phyloP scores from a whole-genome alignment of 1,284 basidiomycete species.

The Coniophora puteana region DNA sequence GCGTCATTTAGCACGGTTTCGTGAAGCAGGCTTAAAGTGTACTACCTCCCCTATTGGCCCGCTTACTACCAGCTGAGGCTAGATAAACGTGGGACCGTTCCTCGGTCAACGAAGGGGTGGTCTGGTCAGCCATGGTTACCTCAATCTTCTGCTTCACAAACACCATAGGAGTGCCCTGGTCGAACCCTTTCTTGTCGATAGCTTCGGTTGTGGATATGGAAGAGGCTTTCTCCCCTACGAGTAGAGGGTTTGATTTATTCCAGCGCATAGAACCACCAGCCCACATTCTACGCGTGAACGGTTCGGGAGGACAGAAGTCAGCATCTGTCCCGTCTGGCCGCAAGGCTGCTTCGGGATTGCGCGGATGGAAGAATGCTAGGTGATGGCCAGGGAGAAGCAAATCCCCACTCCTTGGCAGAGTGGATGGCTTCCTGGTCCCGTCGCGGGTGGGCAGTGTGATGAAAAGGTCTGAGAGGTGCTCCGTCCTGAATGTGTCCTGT shows the following conservation, averaged over 20 bases:
- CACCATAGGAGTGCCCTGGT: slow-evolving; percentile 59
- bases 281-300: slow-evolving; percentile 83
- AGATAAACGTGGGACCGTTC: slow-evolving; percentile 77
- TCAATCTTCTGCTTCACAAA: slow-evolving; percentile 71
- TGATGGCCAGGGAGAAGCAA: slow-evolving; percentile 63
- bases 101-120: slow-evolving; percentile 53
- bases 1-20: not conserved
- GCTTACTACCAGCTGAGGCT: slow-evolving; percentile 27
- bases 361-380: slow-evolving; percentile 72
- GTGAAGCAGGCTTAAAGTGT: not conserved
- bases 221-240: slow-evolving; percentile 50
- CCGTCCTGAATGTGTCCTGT: slow-evolving; percentile 43
- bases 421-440: slow-evolving; percentile 32
- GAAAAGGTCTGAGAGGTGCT: slow-evolving; percentile 57
- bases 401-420: slow-evolving; percentile 37
- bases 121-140: slow-evolving; percentile 37
- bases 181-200: slow-evolving; percentile 67
- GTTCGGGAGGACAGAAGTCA: slow-evolving; percentile 68
- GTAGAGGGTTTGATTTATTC: slow-evolving; percentile 42
- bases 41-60: slow-evolving; percentile 41
- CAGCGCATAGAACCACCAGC: slow-evolving; percentile 72
- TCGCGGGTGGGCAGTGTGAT: slow-evolving; percentile 72
- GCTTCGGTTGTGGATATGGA: slow-evolving; percentile 49
- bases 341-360: slow-evolving; percentile 53
- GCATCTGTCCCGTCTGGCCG: slow-evolving; percentile 71